Base-by-base conservation (phyloP, 2,329 filamentous ascomycete genomes). In the Aspergillus quadrilineatus region DNA sequence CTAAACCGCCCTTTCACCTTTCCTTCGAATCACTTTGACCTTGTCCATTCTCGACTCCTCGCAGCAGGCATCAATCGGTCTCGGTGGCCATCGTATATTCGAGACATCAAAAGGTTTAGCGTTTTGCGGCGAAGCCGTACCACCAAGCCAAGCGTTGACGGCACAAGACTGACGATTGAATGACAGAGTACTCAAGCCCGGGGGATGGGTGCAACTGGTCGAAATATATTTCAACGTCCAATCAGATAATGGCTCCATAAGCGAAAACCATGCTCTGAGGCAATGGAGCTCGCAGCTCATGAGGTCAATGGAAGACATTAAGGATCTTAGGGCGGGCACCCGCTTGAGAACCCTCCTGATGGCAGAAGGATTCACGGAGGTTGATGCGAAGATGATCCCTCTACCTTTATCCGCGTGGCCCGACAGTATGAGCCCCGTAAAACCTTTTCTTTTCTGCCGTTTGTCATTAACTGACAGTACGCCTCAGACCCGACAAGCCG, bases 141-240 rank as follows among this genome's bases (percentile, higher is more conserved):
- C 22, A 37, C 34, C 44, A 39, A n/a, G 45, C 43, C 28, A 17
- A 34, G 7, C 54, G 17, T 49, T 37, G 14, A 15, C n/a, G 47
- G 14, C 28, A 55, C 32, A 43, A 32, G 41, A 47, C 56, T 60
- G 50, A 59, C 57, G 26, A 46, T 32, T 52, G 39, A 15, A 14
- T 50, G 42, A 51, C 52, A 74, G 71, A 60, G 70, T 73, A 1
- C 77, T 92, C 60, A 87, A 85, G 50, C 87, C 86, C 5, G 88
- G 87, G 2, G 92, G 92, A 1, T 96, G 91, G 90, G 82, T 89
- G 57, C 91, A 96, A 68, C 87, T 96, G 82, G 84, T 90, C n/a
- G 92, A 96, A 69, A 83, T 92, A 65, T 91, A 95, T 67, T 88
- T 87, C 71, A 90, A 91, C 62, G 86, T 90, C 28, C 92, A 96